These are phyloP conservation scores for Epichloe aotearoae DNA, from an alignment of 2,329 filamentous ascomycete genomes.

Conservation along the genomic window DNA sequence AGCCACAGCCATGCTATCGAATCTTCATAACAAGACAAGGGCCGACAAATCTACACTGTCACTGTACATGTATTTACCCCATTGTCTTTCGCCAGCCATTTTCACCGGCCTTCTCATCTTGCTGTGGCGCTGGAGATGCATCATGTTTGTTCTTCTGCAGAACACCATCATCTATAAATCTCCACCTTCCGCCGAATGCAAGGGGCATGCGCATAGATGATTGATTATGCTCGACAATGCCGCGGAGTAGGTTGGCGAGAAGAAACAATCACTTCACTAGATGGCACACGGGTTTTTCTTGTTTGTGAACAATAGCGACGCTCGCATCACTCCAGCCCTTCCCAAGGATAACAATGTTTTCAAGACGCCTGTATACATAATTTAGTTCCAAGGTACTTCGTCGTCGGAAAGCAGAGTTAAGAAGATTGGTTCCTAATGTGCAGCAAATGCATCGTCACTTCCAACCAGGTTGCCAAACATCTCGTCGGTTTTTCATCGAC, in stretches of 20 bases:
- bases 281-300: constrained; percentile 30
- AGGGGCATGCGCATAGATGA: constrained; percentile 53
- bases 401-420: not conserved
- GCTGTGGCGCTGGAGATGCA: no score
- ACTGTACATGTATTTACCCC: no score
- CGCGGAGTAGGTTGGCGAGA: constrained; percentile 55
- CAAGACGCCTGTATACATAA: constrained; percentile 33
- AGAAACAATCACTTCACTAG: constrained; percentile 42
- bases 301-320: constrained; percentile 32
- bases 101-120: no score
- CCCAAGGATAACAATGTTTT: not conserved
- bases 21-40: no score
- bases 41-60: no score
- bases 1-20: not conserved
- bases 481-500: constrained; percentile 35
- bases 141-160: no score
- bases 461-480: constrained; percentile 44
- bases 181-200: constrained; percentile 58
- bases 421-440: not conserved
- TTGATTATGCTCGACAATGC: constrained; percentile 50
- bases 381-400: constrained; percentile 41
- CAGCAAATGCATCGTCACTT: constrained; percentile 39
- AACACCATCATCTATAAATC: constrained; percentile 31
- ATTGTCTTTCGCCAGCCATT: no score
- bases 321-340: not conserved